Evolutionary conservation across 1,139 yeast genomes (phyloP).

Genomic region (Candida sanyaensis): DNA sequence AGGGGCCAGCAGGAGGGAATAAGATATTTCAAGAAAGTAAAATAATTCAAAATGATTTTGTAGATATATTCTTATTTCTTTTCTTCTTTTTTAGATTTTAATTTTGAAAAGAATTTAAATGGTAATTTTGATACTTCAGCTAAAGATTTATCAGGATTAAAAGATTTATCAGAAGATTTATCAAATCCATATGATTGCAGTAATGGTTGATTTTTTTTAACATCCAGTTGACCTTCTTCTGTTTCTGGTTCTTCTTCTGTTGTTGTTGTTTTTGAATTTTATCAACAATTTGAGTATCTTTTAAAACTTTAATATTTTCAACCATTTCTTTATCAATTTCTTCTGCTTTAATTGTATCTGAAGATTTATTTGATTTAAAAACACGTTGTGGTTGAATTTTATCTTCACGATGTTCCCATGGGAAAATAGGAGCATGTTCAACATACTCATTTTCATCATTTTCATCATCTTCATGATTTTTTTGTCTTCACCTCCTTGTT

Average conservation of each 20-base stretch:
- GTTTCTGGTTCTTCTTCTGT: no score
- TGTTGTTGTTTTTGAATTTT: no score
- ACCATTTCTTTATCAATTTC: slow-evolving; percentile 9
- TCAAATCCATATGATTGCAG: slow-evolving; percentile 15
- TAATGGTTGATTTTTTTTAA: slow-evolving; percentile 7
- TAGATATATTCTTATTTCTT: background rate
- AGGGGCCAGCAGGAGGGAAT: no score
- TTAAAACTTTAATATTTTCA: slow-evolving; percentile 12
- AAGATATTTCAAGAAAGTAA: background rate
- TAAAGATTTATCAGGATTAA: slow-evolving; percentile 27
- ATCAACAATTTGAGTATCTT: slow-evolving; percentile 6
- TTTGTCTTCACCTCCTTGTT: background rate
- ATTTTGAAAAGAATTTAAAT: slow-evolving; percentile 22
- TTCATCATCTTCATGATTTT: background rate
- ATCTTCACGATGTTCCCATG: slow-evolving; percentile 40
- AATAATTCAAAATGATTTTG: background rate
- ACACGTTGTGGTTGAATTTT: slow-evolving; percentile 14
- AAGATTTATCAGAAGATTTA: slow-evolving; percentile 11
- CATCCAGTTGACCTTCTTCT: background rate
- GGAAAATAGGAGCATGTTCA: slow-evolving; percentile 33
- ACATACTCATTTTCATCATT: slow-evolving; percentile 1
- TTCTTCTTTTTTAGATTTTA: slow-evolving; percentile 15
- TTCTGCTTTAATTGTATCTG: slow-evolving; percentile 30
- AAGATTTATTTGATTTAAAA: slow-evolving; percentile 20
- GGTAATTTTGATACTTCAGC: slow-evolving; percentile 28